Evolutionary conservation across 345 rosid genomes (phyloP).

Genomic region (Sisymbrium altissimum): DNA sequence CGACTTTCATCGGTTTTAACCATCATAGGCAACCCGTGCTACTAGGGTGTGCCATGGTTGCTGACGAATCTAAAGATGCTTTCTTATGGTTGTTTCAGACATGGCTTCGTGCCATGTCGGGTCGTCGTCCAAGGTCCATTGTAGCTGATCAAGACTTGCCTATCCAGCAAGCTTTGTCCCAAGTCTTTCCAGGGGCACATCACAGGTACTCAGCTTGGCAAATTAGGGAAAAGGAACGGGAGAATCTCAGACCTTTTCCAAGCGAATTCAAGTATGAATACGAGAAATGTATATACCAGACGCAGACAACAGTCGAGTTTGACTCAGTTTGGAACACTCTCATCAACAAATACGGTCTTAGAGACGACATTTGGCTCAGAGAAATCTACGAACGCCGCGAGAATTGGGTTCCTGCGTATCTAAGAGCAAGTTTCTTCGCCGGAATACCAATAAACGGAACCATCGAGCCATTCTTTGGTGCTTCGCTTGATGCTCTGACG

Average conservation of each 20-base stretch:
- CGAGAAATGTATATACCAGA: slow-evolving; percentile 65
- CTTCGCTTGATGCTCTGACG: slow-evolving; percentile 52
- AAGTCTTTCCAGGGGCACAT: slow-evolving; percentile 69
- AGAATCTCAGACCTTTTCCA: slow-evolving; percentile 51
- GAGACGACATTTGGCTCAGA: slow-evolving; percentile 66
- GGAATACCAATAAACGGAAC: slow-evolving; percentile 63
- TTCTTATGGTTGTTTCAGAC: slow-evolving; percentile 78
- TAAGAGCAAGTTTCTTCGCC: slow-evolving; percentile 67
- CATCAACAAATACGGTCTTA: slow-evolving; percentile 54
- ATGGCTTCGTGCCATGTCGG: slow-evolving; percentile 80
- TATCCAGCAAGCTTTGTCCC: slow-evolving; percentile 65
- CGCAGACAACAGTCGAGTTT: slow-evolving; percentile 63
- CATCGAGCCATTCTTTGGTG: slow-evolving; percentile 59
- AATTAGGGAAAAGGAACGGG: slow-evolving; percentile 57
- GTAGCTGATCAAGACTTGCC: slow-evolving; percentile 80
- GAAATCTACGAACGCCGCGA: slow-evolving; percentile 66
- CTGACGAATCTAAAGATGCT: slow-evolving; percentile 67
- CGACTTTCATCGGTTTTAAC: slow-evolving; percentile 76
- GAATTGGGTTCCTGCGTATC: slow-evolving; percentile 74
- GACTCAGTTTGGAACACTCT: slow-evolving; percentile 63
- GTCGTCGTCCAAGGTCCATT: slow-evolving; percentile 64
- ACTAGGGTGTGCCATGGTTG: slow-evolving; percentile 80
- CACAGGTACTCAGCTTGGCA: slow-evolving; percentile 84
- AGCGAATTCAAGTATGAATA: slow-evolving; percentile 61
- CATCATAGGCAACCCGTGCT: slow-evolving; percentile 89